phyloP scores from a whole-genome alignment of 768 basidiomycete genomes.

The Antrodiella citrinella region DNA sequence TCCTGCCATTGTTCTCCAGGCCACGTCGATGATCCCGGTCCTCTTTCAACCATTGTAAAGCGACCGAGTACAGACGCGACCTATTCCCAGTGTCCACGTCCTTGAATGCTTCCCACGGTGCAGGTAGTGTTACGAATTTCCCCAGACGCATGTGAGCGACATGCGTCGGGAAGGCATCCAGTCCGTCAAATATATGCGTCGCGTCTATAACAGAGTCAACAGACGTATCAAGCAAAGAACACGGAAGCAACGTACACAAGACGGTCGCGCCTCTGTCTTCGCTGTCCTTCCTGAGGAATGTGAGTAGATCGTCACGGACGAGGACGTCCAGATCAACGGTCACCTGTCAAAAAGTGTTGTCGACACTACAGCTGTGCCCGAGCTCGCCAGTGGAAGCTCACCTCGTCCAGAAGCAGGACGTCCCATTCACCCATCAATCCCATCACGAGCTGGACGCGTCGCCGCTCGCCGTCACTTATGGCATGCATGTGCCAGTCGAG shows the following conservation, averaged over 20 bases:
- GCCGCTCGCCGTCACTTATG: conserved; percentile 94
- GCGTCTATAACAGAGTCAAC: conserved; percentile 49
- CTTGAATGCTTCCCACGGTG: conserved; percentile 56
- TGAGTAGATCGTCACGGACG: conserved; percentile 85
- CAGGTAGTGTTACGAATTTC: conserved; percentile 54
- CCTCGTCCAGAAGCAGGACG: conserved; percentile 89
- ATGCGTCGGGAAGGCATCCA: conserved; percentile 88
- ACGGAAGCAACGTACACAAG: conserved; percentile 49
- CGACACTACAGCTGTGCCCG: background rate
- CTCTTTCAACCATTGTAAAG: conserved; percentile 80
- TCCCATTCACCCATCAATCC: conserved; percentile 96
- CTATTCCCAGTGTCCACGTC: conserved; percentile 18
- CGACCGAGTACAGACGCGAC: conserved; percentile 55
- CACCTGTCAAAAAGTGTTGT: conserved; percentile 43
- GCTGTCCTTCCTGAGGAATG: conserved; percentile 80
- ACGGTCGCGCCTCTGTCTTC: conserved; percentile 77
- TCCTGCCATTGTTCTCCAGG: conserved; percentile 48
- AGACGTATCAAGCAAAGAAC: conserved; percentile 4
- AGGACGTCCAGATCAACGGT: conserved; percentile 97
- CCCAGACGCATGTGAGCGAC: conserved; percentile 89
- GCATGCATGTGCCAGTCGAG: conserved; percentile 94
- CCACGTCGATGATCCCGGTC: conserved; percentile 62
- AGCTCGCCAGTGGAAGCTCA: conserved; percentile 21
- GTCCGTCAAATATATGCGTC: conserved; percentile 94
- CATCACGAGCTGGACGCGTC: conserved; percentile 89